Conservation (phyloP, 495 filamentous ascomycete genomes). For the Hypoxylon cercidicola region DNA sequence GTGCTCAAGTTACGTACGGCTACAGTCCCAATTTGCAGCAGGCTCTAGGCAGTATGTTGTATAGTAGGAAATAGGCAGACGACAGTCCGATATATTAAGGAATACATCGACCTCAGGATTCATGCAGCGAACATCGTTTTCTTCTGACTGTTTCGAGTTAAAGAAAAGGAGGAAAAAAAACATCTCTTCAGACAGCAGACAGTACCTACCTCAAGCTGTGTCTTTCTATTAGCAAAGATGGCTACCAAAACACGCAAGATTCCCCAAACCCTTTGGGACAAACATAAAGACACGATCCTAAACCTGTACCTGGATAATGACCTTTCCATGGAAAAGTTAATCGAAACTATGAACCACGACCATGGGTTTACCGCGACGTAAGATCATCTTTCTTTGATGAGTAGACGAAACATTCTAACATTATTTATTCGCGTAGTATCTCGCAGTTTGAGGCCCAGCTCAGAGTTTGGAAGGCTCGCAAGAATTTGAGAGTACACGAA, state of each 20-base stretch:
- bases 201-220: background rate
- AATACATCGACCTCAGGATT: too few relatives aligned
- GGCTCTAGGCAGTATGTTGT: too few relatives aligned
- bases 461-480: constrained; percentile 32
- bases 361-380: constrained; percentile 38
- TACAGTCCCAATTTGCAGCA: too few relatives aligned
- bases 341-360: constrained; percentile 19
- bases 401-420: background rate
- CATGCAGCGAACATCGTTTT: too few relatives aligned
- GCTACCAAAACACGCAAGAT: constrained; percentile 25
- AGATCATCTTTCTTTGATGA: background rate
- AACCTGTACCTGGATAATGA: constrained; percentile 25
- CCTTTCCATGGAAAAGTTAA: constrained; percentile 18
- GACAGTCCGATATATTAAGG: too few relatives aligned
- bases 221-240: constrained; percentile 3
- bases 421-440: background rate
- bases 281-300: constrained; percentile 30
- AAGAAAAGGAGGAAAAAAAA: too few relatives aligned
- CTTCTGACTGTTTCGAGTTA: too few relatives aligned
- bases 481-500: constrained; percentile 34
- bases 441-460: constrained; percentile 37
- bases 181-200: background rate
- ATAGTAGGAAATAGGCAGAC: too few relatives aligned
- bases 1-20: too few relatives aligned
- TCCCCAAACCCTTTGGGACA: constrained; percentile 26